These are phyloP conservation scores for Funneliformis mosseae DNA, from an alignment of 192 early-diverging fungal genomes.

Conservation along the genomic window DNA sequence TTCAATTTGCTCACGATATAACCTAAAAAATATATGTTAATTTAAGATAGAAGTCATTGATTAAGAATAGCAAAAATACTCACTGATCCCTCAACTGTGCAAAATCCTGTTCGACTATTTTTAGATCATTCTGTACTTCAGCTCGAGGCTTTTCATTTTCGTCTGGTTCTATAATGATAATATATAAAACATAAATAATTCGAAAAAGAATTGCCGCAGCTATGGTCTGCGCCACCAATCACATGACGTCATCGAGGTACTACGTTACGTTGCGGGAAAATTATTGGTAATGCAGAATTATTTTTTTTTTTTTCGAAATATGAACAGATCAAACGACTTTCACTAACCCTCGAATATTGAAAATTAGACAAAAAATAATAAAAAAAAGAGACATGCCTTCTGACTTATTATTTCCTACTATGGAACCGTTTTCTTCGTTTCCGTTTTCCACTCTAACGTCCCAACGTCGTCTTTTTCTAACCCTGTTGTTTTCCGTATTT, in stretches of 20 bases:
- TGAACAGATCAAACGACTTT: slow-evolving; percentile 3
- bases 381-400: slow-evolving; percentile 5
- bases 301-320: background rate
- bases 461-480: slow-evolving; percentile 1
- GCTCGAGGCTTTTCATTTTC: slow-evolving; percentile 3
- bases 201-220: background rate
- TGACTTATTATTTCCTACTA: background rate
- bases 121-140: slow-evolving; percentile 1
- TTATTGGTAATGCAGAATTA: background rate
- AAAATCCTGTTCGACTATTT: slow-evolving; percentile 4
- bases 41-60: background rate
- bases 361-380: background rate
- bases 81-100: slow-evolving; percentile 8
- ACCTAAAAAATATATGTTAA: slow-evolving; percentile 2
- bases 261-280: background rate
- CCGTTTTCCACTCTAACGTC: background rate
- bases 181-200: background rate
- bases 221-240: background rate
- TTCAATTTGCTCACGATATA: slow-evolving; percentile 3
- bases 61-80: background rate
- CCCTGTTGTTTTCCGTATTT: background rate
- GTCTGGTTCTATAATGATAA: slow-evolving; percentile 1
- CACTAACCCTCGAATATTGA: background rate
- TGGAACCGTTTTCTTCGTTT: background rate
- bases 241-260: background rate